phyloP scores from a whole-genome alignment of 495 filamentous ascomycete species.

The Neurospora sp. region DNA sequence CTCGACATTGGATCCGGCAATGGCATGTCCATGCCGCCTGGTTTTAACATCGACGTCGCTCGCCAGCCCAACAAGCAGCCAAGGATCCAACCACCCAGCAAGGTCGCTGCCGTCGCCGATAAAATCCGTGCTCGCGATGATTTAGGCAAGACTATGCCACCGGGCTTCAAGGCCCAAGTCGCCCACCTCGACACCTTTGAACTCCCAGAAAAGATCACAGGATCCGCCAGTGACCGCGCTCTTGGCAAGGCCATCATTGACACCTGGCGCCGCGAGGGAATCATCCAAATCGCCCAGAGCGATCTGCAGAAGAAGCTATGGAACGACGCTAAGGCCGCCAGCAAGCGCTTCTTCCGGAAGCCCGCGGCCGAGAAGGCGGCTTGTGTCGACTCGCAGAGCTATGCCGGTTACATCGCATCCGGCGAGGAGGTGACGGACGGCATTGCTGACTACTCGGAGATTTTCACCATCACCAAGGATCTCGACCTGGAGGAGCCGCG shows the following conservation, averaged over 20 bases:
- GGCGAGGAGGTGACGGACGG: conserved; percentile 39
- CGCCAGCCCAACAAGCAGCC: background rate
- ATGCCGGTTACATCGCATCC: conserved; percentile 36
- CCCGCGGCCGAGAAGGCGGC: conserved; percentile 25
- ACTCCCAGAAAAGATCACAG: conserved; percentile 23
- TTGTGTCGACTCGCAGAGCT: conserved; percentile 35
- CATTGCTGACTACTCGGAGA: conserved; percentile 37
- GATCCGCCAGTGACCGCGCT: conserved; percentile 11
- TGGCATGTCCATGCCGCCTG: conserved; percentile 11
- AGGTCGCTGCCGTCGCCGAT: background rate
- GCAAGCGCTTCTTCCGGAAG: conserved; percentile 26
- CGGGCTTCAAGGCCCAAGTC: conserved; percentile 22
- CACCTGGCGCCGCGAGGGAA: conserved; percentile 32
- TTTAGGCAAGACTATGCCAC: conserved; percentile 23
- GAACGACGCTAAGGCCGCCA: conserved; percentile 19
- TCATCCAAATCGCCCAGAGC: conserved; percentile 32
- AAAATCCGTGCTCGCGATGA: background rate
- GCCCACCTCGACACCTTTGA: conserved; percentile 25
- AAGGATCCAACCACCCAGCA: background rate
- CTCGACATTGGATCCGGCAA: background rate
- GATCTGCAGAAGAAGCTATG: conserved; percentile 13
- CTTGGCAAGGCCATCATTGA: conserved; percentile 28
- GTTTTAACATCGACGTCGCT: conserved; percentile 8
- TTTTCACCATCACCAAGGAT: conserved; percentile 38
- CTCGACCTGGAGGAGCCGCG: conserved; percentile 22